Base-by-base conservation (phyloP, 2,329 filamentous ascomycete species). In the Sarocladiaceae sp. region DNA sequence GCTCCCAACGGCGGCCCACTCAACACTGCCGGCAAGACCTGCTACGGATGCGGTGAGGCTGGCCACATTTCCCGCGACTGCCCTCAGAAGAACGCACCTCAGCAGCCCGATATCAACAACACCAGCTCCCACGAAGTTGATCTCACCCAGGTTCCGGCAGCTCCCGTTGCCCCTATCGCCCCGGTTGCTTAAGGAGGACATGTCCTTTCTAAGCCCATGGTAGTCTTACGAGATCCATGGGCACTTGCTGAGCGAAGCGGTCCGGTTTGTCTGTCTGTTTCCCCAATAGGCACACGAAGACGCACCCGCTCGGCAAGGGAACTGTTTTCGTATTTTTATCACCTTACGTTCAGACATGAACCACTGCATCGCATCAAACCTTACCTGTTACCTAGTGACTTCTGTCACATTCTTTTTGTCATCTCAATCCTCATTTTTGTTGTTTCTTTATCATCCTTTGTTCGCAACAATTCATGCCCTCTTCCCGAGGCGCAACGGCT, bases 31-130 rank as follows among this genome's bases (percentile, higher is more conserved):
- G 93, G 93, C 67, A 99, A 97, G 84, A 96, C 92, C 58, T 99
- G 94, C 83, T 99, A 99, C 78, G 88, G 92, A 71, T 99, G 94
- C 69, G 90, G 93, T 59, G 89, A 97, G 76, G 84, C 91, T 54
- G 94, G 94, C 51, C 93, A 97, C 74, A 97, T 97, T 72, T 96
- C 90, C 54, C 88, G 93, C 57, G 93, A 97, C 63, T 97, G 94
- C 78, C 88, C 91, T 54, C 71, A 91, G 83, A 85, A 87, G 83
- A 71, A 66, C 60, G 68, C 71, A 58, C n/a, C n/a, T n/a, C n/a
- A n/a, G n/a, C 74, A 71, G 61, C 75, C 73, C 60, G 79, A 82
- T 58, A 71, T 78, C 52, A 66, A 63, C 54, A 58, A 62, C 48
- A n/a, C n/a, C n/a, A n/a, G n/a, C n/a, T n/a, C n/a, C n/a, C 47